These are phyloP conservation scores for Annona cherimola DNA, from an alignment of 164 flowering plant species.

Conservation along the genomic window DNA sequence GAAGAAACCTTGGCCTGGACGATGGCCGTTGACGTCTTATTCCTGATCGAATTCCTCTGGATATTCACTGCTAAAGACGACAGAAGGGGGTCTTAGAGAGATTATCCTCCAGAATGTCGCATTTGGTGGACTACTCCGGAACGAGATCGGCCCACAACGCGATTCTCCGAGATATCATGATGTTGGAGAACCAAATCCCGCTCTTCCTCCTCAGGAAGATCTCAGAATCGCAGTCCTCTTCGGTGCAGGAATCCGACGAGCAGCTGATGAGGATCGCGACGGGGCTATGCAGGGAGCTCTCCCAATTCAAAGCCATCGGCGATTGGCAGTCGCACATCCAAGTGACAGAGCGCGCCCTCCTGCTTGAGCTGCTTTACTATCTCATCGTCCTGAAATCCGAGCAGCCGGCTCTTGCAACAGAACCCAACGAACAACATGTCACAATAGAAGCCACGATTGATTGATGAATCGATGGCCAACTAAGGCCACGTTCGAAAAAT, in stretches of 20 bases:
- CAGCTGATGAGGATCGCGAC: conserved; percentile 22
- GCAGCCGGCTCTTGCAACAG: not conserved
- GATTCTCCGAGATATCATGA: conserved; percentile 8
- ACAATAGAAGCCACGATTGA: not conserved
- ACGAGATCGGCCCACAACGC: conserved; percentile 4
- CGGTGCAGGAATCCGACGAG: conserved; percentile 17
- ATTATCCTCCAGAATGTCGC: conserved; percentile 6
- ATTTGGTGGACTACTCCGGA: conserved; percentile 4
- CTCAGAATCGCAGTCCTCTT: not conserved
- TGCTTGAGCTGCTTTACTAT: conserved; percentile 32
- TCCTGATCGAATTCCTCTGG: conserved; percentile 13
- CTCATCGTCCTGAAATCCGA: conserved; percentile 15
- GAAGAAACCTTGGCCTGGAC: conserved; percentile 13
- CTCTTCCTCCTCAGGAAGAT: conserved; percentile 3
- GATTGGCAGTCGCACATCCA: not conserved
- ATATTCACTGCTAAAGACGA: not conserved
- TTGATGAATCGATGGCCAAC: not conserved
- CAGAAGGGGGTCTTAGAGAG: not conserved
- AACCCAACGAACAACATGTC: not conserved
- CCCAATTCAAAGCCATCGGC: conserved; percentile 25
- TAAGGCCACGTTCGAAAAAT: not conserved
- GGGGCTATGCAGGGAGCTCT: conserved; percentile 30
- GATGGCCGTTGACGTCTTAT: conserved; percentile 9
- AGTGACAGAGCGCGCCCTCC: conserved; percentile 14
- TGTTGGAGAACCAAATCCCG: conserved; percentile 20